Conservation (phyloP, 805 yeast genomes). For the Kodamaea hsintzibuensis region DNA sequence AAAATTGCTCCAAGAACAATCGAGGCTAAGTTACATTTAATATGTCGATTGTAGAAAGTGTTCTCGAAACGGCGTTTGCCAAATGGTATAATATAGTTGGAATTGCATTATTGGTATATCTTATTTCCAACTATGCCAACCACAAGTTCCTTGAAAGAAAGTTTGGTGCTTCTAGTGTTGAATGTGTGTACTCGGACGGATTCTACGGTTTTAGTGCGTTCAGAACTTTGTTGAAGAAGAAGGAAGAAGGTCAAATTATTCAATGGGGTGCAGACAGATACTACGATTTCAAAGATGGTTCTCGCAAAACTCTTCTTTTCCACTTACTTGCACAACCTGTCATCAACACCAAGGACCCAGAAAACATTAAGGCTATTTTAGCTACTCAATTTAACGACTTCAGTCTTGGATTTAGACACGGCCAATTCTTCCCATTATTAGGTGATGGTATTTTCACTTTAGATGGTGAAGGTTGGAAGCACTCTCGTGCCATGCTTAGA, state of each 20-base stretch:
- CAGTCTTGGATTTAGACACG: slow-evolving; percentile 39
- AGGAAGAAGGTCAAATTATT: slow-evolving; percentile 1
- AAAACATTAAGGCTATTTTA: slow-evolving; percentile 42
- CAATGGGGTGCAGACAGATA: slow-evolving; percentile 2
- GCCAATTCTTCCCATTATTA: slow-evolving; percentile 36
- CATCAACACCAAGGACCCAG: slow-evolving; percentile 37
- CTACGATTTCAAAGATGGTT: not conserved
- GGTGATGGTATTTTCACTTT: slow-evolving; percentile 47
- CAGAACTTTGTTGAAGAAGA: slow-evolving; percentile 4
- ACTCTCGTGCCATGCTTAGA: slow-evolving; percentile 43
- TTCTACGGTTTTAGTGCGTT: slow-evolving; percentile 1
- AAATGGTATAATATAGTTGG: slow-evolving; percentile 3
- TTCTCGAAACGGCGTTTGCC: not conserved
- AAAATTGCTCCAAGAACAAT: not conserved
- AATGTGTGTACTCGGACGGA: not conserved
- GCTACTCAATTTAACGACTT: slow-evolving; percentile 45
- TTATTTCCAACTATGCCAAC: not conserved
- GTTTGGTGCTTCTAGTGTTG: slow-evolving; percentile 4
- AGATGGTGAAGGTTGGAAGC: slow-evolving; percentile 46
- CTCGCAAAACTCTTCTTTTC: slow-evolving; percentile 2
- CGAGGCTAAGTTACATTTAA: not conserved
- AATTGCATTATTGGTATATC: slow-evolving; percentile 4
- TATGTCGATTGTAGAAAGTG: slow-evolving; percentile 5
- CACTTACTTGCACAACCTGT: slow-evolving; percentile 18
- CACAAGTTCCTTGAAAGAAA: slow-evolving; percentile 3